Evolutionary conservation across 2,329 filamentous ascomycete species (phyloP).

Genomic region (Alternaria metachromatica): DNA sequence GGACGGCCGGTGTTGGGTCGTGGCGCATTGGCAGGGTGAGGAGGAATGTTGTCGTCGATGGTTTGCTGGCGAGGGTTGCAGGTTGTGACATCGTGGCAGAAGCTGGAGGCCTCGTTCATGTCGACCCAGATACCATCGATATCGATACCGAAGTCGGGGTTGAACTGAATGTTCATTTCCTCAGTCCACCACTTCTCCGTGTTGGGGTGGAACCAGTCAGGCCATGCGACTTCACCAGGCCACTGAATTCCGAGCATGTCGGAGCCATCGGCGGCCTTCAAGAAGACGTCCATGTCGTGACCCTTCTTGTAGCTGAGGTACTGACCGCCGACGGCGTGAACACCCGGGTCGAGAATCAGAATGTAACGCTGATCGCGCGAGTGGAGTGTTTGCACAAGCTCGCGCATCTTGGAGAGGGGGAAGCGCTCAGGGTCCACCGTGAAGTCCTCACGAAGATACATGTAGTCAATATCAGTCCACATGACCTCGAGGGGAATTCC

Average conservation of each 20-base stretch:
- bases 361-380: conserved; percentile 72
- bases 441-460: conserved; percentile 66
- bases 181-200: conserved; percentile 72
- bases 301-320: conserved; percentile 68
- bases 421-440: conserved; percentile 70
- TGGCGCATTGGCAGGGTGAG: conserved; percentile 60
- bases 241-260: conserved; percentile 72
- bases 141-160: conserved; percentile 68
- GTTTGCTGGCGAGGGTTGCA: conserved; percentile 49
- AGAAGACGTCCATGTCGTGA: conserved; percentile 62
- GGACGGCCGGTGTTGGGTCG: conserved; percentile 65
- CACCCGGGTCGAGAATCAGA: conserved; percentile 75
- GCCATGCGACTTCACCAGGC: conserved; percentile 75
- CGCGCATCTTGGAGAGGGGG: conserved; percentile 66
- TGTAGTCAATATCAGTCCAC: conserved; percentile 78
- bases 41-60: conserved; percentile 59
- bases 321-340: conserved; percentile 57
- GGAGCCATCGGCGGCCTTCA: conserved; percentile 62
- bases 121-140: conserved; percentile 74
- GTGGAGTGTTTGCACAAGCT: conserved; percentile 72
- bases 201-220: conserved; percentile 76
- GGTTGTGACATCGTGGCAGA: conserved; percentile 53
- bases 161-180: conserved; percentile 71
- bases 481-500: conserved; percentile 74
- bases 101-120: conserved; percentile 52